A percentile compares a stretch with the other conserved stretches of the same genome.
These are phyloP conservation scores for Phaffia tasmanica DNA, from an alignment of 768 basidiomycete species.

Conservation along the genomic window DNA sequence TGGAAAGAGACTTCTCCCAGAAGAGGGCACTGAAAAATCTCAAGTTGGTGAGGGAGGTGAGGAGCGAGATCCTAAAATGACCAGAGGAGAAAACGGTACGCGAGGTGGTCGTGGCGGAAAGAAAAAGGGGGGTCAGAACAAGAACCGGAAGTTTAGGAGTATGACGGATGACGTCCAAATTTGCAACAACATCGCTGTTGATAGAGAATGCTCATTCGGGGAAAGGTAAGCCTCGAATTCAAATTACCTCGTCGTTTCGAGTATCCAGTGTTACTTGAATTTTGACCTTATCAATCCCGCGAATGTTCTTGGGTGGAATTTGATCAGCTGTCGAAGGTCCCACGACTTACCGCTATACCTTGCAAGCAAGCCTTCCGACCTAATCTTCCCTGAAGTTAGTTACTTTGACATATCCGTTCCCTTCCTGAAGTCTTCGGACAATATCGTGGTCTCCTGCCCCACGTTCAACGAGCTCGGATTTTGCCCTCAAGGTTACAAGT, in stretches of 20 bases:
- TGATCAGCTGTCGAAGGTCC: slow-evolving; percentile 57
- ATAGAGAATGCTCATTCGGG: slow-evolving; percentile 59
- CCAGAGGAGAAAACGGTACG: slow-evolving; percentile 11
- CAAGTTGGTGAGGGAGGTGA: slow-evolving; percentile 52
- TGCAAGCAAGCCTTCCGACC: slow-evolving; percentile 59
- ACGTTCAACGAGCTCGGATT: slow-evolving; percentile 57
- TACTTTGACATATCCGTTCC: slow-evolving; percentile 46
- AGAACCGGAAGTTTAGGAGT: slow-evolving; percentile 55
- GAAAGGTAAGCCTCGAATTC: slow-evolving; percentile 45
- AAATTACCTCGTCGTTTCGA: background rate
- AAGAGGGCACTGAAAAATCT: slow-evolving; percentile 39
- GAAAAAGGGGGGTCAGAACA: slow-evolving; percentile 45
- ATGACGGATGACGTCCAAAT: slow-evolving; percentile 68
- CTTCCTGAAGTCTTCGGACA: slow-evolving; percentile 41
- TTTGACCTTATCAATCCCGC: background rate
- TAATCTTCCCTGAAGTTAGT: slow-evolving; percentile 47
- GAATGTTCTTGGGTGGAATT: slow-evolving; percentile 4
- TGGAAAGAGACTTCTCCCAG: background rate
- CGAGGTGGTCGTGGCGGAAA: slow-evolving; percentile 32
- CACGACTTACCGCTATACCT: slow-evolving; percentile 73
- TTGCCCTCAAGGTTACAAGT: slow-evolving; percentile 78
- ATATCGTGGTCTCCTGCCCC: slow-evolving; percentile 51
- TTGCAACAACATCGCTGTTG: slow-evolving; percentile 68
- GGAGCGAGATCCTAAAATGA: slow-evolving; percentile 37
- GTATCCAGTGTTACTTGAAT: background rate